These are phyloP conservation scores for Geosmithia morbida DNA, from an alignment of 2,329 filamentous ascomycete genomes.

Conservation along the genomic window DNA sequence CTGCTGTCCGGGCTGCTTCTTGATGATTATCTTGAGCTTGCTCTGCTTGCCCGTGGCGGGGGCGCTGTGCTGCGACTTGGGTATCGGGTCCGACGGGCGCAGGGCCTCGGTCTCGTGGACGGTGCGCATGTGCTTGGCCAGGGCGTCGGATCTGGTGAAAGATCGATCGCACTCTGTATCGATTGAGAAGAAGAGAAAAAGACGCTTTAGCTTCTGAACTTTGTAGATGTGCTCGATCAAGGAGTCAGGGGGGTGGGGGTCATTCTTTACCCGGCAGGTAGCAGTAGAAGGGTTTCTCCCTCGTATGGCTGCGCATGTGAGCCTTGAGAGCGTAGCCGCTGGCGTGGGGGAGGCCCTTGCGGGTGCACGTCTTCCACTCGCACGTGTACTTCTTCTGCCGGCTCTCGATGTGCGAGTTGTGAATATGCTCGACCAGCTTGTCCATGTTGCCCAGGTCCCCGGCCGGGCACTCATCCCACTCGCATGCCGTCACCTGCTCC, in stretches of 20 bases:
- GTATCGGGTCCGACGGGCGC: constrained; percentile 62
- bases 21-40: constrained; percentile 50
- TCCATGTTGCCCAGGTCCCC: constrained; percentile 72
- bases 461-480: constrained; percentile 60
- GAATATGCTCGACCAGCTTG: constrained; percentile 66
- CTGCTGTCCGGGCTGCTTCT: constrained; percentile 34
- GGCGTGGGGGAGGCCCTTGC: constrained; percentile 84
- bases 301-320: constrained; percentile 94
- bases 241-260: background rate
- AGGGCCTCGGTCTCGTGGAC: constrained; percentile 94
- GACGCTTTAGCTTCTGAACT: too few species aligned
- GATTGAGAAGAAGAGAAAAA: too few species aligned
- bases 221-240: too few species aligned
- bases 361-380: constrained; percentile 81
- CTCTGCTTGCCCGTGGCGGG: constrained; percentile 25
- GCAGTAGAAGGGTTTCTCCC: constrained; percentile 98
- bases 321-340: constrained; percentile 93
- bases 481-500: constrained; percentile 65
- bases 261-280: constrained; percentile 79
- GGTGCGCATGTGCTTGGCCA: constrained; percentile 97
- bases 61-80: constrained; percentile 48
- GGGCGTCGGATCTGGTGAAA: constrained; percentile 87
- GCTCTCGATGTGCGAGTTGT: constrained; percentile 86
- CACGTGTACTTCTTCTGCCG: constrained; percentile 96
- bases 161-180: constrained; percentile 85